A percentile compares a stretch with the other conserved stretches of the same genome.
Evolutionary conservation across 176 grass and related monocot species (phyloP).

Genomic region (Eragrostis nindensis): DNA sequence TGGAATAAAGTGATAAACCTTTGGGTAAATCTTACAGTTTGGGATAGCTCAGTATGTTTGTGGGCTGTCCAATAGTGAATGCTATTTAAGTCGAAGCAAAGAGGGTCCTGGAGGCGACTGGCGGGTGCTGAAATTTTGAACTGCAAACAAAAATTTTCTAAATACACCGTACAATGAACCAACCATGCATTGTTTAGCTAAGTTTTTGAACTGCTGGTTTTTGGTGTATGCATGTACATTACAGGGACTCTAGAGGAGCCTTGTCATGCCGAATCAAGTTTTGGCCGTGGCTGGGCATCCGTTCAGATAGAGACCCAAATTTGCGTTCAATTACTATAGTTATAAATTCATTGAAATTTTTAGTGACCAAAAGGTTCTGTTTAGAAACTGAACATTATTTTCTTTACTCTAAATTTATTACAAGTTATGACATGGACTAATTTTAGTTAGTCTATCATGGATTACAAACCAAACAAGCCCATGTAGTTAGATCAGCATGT

Average conservation of each 20-base stretch:
- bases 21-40: neutral
- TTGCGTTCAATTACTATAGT: neutral
- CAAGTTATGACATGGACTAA: neutral
- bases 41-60: neutral
- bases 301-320: neutral
- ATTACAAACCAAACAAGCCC: neutral
- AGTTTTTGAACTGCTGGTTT: slow-evolving; percentile 2
- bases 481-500: neutral
- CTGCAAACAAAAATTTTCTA: neutral
- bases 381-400: neutral
- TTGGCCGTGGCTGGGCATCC: neutral
- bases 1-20: neutral
- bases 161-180: neutral
- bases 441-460: neutral
- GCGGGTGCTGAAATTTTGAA: slow-evolving; percentile 41
- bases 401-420: neutral
- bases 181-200: too few species aligned
- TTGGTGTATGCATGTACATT: neutral
- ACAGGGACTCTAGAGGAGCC: neutral
- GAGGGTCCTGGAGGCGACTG: neutral
- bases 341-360: neutral
- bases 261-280: too few species aligned
- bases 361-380: neutral
- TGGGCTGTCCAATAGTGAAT: neutral
- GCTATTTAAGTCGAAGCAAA: neutral